Percentiles rank a stretch among this genome's conserved stretches.
phyloP scores from a whole-genome alignment of 192 early-diverging fungal species.

The Mortierella hygrophila region DNA sequence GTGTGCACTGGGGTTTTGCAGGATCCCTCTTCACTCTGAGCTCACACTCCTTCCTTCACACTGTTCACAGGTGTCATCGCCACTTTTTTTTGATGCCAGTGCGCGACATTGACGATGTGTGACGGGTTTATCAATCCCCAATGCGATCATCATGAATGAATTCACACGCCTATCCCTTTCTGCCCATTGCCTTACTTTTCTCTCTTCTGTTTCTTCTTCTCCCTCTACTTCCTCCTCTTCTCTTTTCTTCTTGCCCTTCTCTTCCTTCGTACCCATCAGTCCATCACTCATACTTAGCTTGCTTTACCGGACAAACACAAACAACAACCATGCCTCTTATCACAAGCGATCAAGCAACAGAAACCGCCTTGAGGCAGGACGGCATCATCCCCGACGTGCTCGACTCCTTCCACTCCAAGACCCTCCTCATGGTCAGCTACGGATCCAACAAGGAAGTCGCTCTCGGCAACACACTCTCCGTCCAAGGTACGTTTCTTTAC shows the following conservation, averaged over 20 bases:
- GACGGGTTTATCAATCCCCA: too few relatives aligned
- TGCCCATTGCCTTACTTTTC: neutral
- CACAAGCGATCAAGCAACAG: constrained; percentile 55
- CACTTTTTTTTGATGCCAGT: too few relatives aligned
- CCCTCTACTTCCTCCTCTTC: neutral
- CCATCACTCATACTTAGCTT: neutral
- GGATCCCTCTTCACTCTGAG: too few relatives aligned
- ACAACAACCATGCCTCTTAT: constrained; percentile 61
- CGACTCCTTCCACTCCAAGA: constrained; percentile 29
- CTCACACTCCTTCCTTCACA: too few relatives aligned
- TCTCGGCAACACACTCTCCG: constrained; percentile 41
- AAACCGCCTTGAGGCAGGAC: constrained; percentile 44
- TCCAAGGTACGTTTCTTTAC: constrained; percentile 20
- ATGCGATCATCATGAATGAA: too few relatives aligned
- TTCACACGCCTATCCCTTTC: too few relatives aligned
- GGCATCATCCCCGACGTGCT: constrained; percentile 62
- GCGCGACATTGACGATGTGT: too few relatives aligned
- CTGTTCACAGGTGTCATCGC: too few relatives aligned
- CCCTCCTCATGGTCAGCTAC: constrained; percentile 36
- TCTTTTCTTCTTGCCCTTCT: neutral
- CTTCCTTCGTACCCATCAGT: neutral
- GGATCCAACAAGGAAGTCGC: constrained; percentile 35
- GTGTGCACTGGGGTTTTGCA: too few relatives aligned
- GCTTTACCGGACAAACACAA: neutral
- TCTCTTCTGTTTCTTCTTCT: neutral